Percentiles rank a stretch among this genome's conserved stretches.
These are phyloP conservation scores for Ogataea salicorniae DNA, from an alignment of 805 yeast genomes.

Conservation along the genomic window DNA sequence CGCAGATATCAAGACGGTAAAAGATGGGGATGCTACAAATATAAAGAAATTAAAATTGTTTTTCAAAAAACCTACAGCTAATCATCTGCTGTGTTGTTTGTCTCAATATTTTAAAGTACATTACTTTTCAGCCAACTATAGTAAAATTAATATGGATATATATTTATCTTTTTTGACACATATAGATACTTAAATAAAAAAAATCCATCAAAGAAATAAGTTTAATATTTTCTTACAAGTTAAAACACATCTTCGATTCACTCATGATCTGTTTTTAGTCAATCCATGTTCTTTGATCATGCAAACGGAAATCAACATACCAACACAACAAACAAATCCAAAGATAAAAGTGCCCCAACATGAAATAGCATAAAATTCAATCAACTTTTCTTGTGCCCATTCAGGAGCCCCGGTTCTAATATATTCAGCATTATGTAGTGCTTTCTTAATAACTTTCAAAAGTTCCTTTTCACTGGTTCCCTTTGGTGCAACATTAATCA, in stretches of 20 bases:
- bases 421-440: constrained; percentile 54
- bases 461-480: constrained; percentile 36
- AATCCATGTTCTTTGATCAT: constrained; percentile 42
- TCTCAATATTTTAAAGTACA: too few relatives aligned
- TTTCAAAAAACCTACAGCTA: too few relatives aligned
- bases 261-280: constrained; percentile 24
- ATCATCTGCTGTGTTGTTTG: too few relatives aligned
- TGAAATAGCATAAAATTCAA: constrained; percentile 47
- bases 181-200: too few relatives aligned
- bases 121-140: too few relatives aligned
- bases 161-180: too few relatives aligned
- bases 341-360: constrained; percentile 52
- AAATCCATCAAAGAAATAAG: neutral
- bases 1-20: too few relatives aligned
- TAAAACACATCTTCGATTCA: neutral
- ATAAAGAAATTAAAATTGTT: too few relatives aligned
- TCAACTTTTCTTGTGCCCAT: constrained; percentile 41
- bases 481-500: constrained; percentile 30
- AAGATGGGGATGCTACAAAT: too few relatives aligned
- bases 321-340: constrained; percentile 31
- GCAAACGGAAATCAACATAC: constrained; percentile 38
- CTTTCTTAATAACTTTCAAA: constrained; percentile 41
- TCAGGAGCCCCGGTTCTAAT: constrained; percentile 47
- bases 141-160: too few relatives aligned
- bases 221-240: too few relatives aligned